Evolutionary conservation across 2,329 filamentous ascomycete genomes (phyloP), one percentile per base, ranked within the genome.

Genomic region (Apiospora kogelbergensis): DNA sequence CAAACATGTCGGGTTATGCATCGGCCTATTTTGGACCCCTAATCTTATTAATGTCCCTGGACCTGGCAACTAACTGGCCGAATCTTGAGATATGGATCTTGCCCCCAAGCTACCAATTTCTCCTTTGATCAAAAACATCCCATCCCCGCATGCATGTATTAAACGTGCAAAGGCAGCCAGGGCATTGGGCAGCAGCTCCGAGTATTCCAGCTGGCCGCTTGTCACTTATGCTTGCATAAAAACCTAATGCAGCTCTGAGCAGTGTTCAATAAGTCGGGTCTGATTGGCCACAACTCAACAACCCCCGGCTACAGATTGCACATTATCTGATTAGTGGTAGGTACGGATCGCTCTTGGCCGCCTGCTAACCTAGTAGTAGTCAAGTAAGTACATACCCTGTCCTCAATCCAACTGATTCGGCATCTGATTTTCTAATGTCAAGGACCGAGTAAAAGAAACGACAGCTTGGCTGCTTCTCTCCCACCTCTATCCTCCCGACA

Each of bases 381-480:
- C 13, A 7, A 15, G 40, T 42, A 42, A 42, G 40, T 42, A 42
- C 10, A 42, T 42, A 42, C 40, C 40, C 40, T 42, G 40, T 30
- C 48, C 15, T 53, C 26, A 46, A 24, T 46, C 45, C 48, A 33
- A 57, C 9, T 45, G 22, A 37, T 65, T 65, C 63, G 63, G 17
- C 63, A 67, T 67, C 65, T 67, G 65, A 67, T 48, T 48, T 67
- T 67, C 65, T 60, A 60, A 7, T 60, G 53, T 37, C n/a, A 60
- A 37, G 53, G 30, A n/a, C 30, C 53, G 20, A 60, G 30, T 37
- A 37, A 37, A 60, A 60, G 53, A 60, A 60, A 60, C 53, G 26
- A 60, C 53, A 60, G 22, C 53, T 60, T 60, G 53, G 53, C 53
- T 60, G 53, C 20, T 60, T 60, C 53, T 60, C 30, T 60, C 53